These are phyloP conservation scores for Polytrichum commune DNA, from an alignment of 225 moss, liverwort and hornwort species.

Conservation along the genomic window DNA sequence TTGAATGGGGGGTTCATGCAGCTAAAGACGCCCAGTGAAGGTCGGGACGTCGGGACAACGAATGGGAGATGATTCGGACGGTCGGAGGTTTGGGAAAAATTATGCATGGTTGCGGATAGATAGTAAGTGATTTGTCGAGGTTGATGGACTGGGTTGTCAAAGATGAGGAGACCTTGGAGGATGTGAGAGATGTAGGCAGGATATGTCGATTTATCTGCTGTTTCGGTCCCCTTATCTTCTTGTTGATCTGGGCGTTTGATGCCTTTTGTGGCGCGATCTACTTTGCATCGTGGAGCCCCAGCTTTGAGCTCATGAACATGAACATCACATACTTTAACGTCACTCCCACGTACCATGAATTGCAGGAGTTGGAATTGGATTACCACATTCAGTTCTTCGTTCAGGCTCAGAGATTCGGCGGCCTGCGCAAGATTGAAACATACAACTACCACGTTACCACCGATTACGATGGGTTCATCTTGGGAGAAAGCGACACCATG, in stretches of 20 bases:
- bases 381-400: constrained; percentile 16
- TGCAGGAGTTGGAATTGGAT: constrained; percentile 14
- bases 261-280: constrained; percentile 21
- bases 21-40: too few relatives aligned
- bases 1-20: too few relatives aligned
- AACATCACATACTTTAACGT: constrained; percentile 9
- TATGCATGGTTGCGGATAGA: neutral
- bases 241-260: constrained; percentile 21
- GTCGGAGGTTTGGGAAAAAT: neutral
- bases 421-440: constrained; percentile 9
- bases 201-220: constrained; percentile 17
- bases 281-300: constrained; percentile 14
- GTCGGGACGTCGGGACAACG: too few relatives aligned
- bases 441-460: constrained; percentile 23
- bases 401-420: constrained; percentile 3
- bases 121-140: constrained; percentile 1
- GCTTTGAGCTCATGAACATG: constrained; percentile 15
- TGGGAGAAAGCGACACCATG: constrained; percentile 3
- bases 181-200: constrained; percentile 13
- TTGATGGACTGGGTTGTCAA: constrained; percentile 12
- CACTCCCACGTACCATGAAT: constrained; percentile 14
- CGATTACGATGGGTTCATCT: constrained; percentile 4
- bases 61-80: constrained; percentile 2
- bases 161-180: constrained; percentile 10
- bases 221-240: constrained; percentile 7